Evolutionary conservation across 306 rosid genomes (phyloP).

Genomic region (Malus fusca): DNA sequence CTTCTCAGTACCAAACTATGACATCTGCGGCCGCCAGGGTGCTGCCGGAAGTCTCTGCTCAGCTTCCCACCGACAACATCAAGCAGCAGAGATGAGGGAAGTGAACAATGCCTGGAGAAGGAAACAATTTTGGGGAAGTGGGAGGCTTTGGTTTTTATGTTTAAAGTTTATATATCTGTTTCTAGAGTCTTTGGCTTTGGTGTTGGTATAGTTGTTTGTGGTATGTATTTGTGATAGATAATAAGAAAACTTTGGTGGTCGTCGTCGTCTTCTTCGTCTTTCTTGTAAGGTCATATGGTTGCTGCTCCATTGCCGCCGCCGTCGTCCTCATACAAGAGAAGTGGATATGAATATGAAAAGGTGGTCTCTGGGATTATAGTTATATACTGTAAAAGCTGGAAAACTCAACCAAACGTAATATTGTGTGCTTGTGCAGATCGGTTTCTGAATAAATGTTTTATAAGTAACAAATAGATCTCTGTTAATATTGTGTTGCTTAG

Average conservation of each 20-base stretch:
- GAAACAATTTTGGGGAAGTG: constrained; percentile 74
- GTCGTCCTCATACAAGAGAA: not conserved
- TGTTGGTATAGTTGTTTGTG: constrained; percentile 62
- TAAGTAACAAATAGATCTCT: constrained; percentile 19
- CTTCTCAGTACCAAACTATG: constrained; percentile 93
- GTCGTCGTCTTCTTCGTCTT: constrained; percentile 29
- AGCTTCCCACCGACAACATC: constrained; percentile 59
- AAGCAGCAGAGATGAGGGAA: constrained; percentile 71
- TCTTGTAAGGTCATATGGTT: constrained; percentile 41
- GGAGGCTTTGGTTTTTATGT: constrained; percentile 39
- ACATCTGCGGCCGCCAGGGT: constrained; percentile 39
- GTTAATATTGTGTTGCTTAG: not conserved
- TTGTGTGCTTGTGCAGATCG: constrained; percentile 65
- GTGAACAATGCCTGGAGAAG: constrained; percentile 3
- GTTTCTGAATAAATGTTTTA: constrained; percentile 48
- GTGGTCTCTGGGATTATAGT: constrained; percentile 37
- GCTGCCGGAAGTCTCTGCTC: constrained; percentile 52
- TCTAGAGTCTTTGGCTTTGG: constrained; percentile 36
- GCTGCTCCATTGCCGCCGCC: constrained; percentile 5
- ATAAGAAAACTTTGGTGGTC: constrained; percentile 44
- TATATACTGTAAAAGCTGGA: constrained; percentile 77
- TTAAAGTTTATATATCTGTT: constrained; percentile 22
- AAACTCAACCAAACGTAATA: constrained; percentile 20
- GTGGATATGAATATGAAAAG: constrained; percentile 55
- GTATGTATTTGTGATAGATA: constrained; percentile 75